These are phyloP conservation scores for Penicillium coprophilum DNA, from an alignment of 495 filamentous ascomycete species.

Conservation along the genomic window DNA sequence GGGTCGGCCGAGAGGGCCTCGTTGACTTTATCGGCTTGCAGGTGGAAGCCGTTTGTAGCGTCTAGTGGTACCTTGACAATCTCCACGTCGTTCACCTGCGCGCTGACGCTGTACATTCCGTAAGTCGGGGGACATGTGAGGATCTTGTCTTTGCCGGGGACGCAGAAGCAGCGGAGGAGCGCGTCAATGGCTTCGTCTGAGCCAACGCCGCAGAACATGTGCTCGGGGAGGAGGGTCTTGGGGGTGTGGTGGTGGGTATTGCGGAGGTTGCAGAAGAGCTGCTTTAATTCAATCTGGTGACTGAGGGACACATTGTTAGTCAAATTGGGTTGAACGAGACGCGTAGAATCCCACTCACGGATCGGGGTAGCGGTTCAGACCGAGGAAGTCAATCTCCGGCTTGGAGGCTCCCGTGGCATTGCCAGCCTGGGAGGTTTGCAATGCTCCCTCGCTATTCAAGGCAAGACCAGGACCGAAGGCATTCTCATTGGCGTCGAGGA, in stretches of 20 bases:
- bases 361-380: slow-evolving; percentile 93
- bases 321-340: neutral
- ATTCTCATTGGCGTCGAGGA: slow-evolving; percentile 98
- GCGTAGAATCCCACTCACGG: slow-evolving; percentile 53
- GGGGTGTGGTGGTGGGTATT: slow-evolving; percentile 80
- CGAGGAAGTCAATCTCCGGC: slow-evolving; percentile 64
- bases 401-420: slow-evolving; percentile 38
- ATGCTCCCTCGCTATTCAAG: slow-evolving; percentile 46
- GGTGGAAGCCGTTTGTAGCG: slow-evolving; percentile 57
- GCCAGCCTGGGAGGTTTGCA: slow-evolving; percentile 38
- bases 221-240: slow-evolving; percentile 70
- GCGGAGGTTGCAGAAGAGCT: slow-evolving; percentile 80
- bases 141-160: slow-evolving; percentile 82
- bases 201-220: slow-evolving; percentile 93
- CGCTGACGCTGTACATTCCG: slow-evolving; percentile 95
- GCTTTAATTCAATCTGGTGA: slow-evolving; percentile 84
- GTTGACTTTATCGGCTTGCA: slow-evolving; percentile 69
- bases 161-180: slow-evolving; percentile 87
- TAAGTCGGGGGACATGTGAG: slow-evolving; percentile 95
- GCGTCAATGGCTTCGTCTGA: slow-evolving; percentile 96
- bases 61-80: slow-evolving; percentile 83
- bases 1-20: slow-evolving; percentile 59
- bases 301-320: slow-evolving; percentile 31
- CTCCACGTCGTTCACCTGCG: slow-evolving; percentile 85
- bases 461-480: slow-evolving; percentile 79